A percentile compares a stretch with the other conserved stretches of the same genome.
phyloP scores from a whole-genome alignment of 768 basidiomycete species.

The Gloeophyllum trabeum region DNA sequence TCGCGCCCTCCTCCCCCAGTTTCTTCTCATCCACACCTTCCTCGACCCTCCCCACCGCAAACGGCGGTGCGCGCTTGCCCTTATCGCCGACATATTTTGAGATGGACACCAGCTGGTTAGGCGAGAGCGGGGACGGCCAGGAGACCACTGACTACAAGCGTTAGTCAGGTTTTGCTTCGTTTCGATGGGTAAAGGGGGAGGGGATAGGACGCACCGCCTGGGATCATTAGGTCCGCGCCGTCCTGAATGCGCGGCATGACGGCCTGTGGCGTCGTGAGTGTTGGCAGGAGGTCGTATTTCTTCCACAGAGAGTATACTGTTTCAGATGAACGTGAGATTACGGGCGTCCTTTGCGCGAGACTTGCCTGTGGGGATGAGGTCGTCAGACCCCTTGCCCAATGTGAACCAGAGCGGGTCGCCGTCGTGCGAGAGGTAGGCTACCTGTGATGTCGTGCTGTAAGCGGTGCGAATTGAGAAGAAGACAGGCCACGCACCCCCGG shows the following conservation, averaged over 20 bases:
- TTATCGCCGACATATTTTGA: slow-evolving; percentile 33
- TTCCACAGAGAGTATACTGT: slow-evolving; percentile 75
- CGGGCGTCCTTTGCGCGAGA: background rate
- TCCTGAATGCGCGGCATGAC: slow-evolving; percentile 63
- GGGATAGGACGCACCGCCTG: slow-evolving; percentile 50
- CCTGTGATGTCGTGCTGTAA: slow-evolving; percentile 23
- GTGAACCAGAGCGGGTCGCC: slow-evolving; percentile 77
- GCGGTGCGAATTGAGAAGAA: background rate
- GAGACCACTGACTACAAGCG: slow-evolving; percentile 34
- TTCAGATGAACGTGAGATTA: background rate
- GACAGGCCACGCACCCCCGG: slow-evolving; percentile 39
- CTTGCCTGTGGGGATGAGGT: slow-evolving; percentile 59
- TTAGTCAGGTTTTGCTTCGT: no score
- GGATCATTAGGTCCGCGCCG: slow-evolving; percentile 86
- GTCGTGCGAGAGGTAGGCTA: slow-evolving; percentile 48
- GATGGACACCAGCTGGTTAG: slow-evolving; percentile 52
- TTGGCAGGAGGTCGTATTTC: slow-evolving; percentile 52
- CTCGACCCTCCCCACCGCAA: slow-evolving; percentile 73
- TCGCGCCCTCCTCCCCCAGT: slow-evolving; percentile 33
- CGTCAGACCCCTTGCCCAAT: slow-evolving; percentile 53
- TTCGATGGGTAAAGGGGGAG: background rate
- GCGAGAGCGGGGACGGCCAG: slow-evolving; percentile 27
- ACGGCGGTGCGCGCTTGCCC: slow-evolving; percentile 34
- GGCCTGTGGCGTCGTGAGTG: slow-evolving; percentile 55
- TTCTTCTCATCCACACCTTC: slow-evolving; percentile 42